These are phyloP conservation scores for Trichothecium sympodiale DNA, from an alignment of 2,329 filamentous ascomycete species.

Conservation along the genomic window DNA sequence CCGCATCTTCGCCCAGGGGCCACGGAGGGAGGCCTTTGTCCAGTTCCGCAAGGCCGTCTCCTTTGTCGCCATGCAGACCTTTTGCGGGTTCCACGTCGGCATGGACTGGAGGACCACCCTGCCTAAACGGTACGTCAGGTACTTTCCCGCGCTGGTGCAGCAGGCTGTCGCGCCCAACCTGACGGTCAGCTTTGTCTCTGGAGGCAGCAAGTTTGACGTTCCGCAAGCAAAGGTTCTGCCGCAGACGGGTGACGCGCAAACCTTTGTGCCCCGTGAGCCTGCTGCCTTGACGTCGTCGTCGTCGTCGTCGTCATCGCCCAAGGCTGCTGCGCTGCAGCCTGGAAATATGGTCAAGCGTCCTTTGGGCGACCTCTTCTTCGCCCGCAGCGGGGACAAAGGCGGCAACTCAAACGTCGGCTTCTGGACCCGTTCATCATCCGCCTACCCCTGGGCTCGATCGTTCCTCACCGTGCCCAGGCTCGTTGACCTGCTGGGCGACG, in stretches of 20 bases:
- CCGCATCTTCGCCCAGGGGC: slow-evolving; percentile 27
- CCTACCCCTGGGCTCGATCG: slow-evolving; percentile 28
- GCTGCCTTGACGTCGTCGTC: neutral
- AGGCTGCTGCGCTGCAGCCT: neutral
- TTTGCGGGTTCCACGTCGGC: slow-evolving; percentile 18
- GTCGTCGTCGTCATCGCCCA: neutral
- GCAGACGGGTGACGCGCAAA: neutral
- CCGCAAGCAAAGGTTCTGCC: neutral
- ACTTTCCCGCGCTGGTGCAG: slow-evolving; percentile 20
- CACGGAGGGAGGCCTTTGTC: slow-evolving; percentile 9
- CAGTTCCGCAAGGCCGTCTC: slow-evolving; percentile 13
- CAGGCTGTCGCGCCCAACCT: slow-evolving; percentile 9
- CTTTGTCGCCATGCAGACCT: slow-evolving; percentile 20
- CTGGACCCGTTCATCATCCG: slow-evolving; percentile 21
- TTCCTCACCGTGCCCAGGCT: slow-evolving; percentile 25
- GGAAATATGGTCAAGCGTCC: slow-evolving; percentile 9
- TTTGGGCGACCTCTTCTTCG: slow-evolving; percentile 19
- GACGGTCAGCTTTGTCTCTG: slow-evolving; percentile 10
- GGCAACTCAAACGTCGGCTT: slow-evolving; percentile 22
- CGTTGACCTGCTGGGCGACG: slow-evolving; percentile 27
- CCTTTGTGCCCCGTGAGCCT: no score
- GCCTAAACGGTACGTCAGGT: slow-evolving; percentile 16
- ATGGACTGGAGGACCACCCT: slow-evolving; percentile 25
- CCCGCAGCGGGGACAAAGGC: slow-evolving; percentile 21
- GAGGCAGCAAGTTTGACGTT: slow-evolving; percentile 2